Conservation (phyloP, 139 green algal genomes). For the Chlamydomonas asymmetrica region DNA sequence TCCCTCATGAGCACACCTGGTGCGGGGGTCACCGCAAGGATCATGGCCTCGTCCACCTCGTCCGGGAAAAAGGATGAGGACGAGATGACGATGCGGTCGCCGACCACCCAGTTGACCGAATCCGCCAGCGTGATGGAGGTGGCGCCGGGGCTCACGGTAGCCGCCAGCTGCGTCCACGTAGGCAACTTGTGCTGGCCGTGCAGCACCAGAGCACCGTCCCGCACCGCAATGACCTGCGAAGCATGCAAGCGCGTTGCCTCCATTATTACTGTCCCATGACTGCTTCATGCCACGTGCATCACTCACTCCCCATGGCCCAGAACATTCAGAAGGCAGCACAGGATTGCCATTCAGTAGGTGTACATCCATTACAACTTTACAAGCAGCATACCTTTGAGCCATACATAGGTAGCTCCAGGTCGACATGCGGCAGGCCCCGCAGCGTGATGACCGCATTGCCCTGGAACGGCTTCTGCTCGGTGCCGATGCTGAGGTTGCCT, state of each 20-base stretch:
- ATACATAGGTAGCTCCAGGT: slow-evolving; percentile 64
- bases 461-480: slow-evolving; percentile 34
- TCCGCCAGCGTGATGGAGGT: slow-evolving; percentile 46
- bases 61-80: slow-evolving; percentile 39
- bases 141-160: slow-evolving; percentile 23
- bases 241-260: no score
- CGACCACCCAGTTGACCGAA: slow-evolving; percentile 37
- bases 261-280: no score
- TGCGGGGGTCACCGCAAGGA: background rate
- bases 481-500: slow-evolving; percentile 59
- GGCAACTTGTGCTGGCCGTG: slow-evolving; percentile 60
- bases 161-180: slow-evolving; percentile 58
- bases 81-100: slow-evolving; percentile 61
- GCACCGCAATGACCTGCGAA: slow-evolving; percentile 60
- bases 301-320: no score
- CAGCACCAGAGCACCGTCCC: slow-evolving; percentile 53
- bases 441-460: slow-evolving; percentile 63
- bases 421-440: slow-evolving; percentile 48
- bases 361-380: no score
- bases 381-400: slow-evolving; percentile 69
- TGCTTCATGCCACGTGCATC: no score
- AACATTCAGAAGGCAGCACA: no score
- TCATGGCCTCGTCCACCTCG: slow-evolving; percentile 50
- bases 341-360: no score
- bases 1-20: no score